Conservation (phyloP, 2,329 filamentous ascomycete genomes). For the Falciphora oryzae region DNA sequence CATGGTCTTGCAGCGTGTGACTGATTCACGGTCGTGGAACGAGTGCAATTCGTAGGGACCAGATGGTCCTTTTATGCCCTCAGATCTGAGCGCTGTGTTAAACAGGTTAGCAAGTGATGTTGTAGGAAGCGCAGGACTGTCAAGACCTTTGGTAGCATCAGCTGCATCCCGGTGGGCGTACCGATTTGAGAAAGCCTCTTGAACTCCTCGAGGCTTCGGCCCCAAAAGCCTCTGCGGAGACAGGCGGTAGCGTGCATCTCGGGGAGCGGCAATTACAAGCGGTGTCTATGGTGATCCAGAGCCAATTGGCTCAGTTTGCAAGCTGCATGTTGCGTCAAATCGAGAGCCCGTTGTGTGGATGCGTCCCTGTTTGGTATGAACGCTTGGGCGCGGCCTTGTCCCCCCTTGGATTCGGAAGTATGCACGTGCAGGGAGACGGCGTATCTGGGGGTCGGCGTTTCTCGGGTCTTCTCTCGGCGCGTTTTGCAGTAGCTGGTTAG, state of each 20-base stretch:
- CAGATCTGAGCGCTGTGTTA: conserved; percentile 58
- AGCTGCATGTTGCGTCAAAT: conserved; percentile 5
- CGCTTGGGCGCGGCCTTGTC: not conserved
- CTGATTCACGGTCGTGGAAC: conserved; percentile 48
- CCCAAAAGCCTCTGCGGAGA: conserved; percentile 48
- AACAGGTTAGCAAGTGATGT: not conserved
- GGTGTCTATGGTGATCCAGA: not conserved
- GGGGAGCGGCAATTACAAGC: not conserved
- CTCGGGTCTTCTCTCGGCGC: not conserved
- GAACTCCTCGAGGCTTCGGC: conserved; percentile 55
- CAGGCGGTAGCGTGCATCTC: conserved; percentile 42
- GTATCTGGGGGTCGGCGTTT: not conserved
- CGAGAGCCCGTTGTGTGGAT: not conserved
- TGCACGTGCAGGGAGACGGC: not conserved
- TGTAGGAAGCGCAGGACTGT: not conserved
- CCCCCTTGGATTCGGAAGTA: not conserved
- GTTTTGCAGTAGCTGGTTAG: not conserved
- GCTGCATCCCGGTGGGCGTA: conserved; percentile 24
- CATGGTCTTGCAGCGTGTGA: conserved; percentile 66
- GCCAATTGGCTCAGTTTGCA: conserved; percentile 6
- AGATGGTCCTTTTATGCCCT: conserved; percentile 60
- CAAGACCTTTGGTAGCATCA: not conserved
- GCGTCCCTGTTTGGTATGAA: not conserved
- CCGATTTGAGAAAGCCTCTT: conserved; percentile 51
- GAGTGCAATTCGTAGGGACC: conserved; percentile 59